These are phyloP conservation scores for Diphasiastrum complanatum DNA, from an alignment of 83 land plant species.

Conservation along the genomic window DNA sequence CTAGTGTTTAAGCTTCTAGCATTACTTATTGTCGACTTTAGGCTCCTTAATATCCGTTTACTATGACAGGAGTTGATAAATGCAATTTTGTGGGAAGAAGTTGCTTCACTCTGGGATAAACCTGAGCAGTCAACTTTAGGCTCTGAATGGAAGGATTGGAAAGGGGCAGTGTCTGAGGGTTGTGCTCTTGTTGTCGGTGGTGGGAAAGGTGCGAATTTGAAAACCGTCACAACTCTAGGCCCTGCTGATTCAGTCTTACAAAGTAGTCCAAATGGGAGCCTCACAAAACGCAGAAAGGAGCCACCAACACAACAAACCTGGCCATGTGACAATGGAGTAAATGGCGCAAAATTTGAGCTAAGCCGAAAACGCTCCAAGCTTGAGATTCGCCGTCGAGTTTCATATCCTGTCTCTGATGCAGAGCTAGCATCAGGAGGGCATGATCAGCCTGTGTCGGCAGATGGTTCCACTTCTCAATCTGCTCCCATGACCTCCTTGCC, in stretches of 20 bases:
- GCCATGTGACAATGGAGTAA: background rate
- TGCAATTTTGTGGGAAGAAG: background rate
- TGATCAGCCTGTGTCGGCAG: no score
- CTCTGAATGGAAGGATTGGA: background rate
- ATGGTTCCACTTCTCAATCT: background rate
- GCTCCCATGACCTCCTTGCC: background rate
- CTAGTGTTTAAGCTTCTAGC: background rate
- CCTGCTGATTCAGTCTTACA: no score
- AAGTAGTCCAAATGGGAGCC: background rate
- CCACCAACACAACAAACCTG: background rate
- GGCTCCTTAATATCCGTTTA: background rate
- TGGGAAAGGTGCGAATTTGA: background rate
- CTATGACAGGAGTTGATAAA: background rate
- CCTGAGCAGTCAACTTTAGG: background rate
- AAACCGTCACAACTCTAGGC: no score
- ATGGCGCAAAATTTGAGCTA: background rate
- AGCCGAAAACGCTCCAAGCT: background rate
- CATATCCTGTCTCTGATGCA: no score
- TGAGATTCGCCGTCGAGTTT: background rate
- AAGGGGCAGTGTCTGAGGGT: background rate
- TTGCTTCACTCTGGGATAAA: background rate
- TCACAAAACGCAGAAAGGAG: background rate
- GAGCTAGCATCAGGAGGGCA: no score
- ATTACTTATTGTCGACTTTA: background rate
- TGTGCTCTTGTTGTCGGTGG: background rate